Evolutionary conservation across 2,329 filamentous ascomycete genomes (phyloP), one percentile per base, ranked within the genome.

Genomic region (Sporothrix euskadiensis): DNA sequence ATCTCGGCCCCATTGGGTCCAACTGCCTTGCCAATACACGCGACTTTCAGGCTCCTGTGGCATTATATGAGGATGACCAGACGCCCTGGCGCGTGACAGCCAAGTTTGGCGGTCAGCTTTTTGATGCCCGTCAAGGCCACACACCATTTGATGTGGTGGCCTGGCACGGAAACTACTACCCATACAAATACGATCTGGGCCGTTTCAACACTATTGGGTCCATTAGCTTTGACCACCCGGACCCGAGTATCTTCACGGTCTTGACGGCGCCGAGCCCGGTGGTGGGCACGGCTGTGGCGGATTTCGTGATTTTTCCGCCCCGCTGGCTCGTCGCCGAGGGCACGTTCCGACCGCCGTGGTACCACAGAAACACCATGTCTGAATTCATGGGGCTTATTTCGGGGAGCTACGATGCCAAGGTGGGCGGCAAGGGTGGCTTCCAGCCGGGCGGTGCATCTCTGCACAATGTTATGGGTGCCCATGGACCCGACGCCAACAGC

Each of bases 101-200:
- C 80, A 92, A 92, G 80, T 91, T 92, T 78, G 88, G 89, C 78
- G 89, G 91, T 76, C 84, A 85, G 65, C 86, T 93, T 69, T 94
- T 92, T 81, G 82, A 83, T 52, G 89, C 90, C 7, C 84, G 80
- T 59, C 92, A 94, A 81, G 80, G 85, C 12, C 92, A 94, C 80
- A 57, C 89, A 0, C 92, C 92, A 0, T 94, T 94, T 78, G 92
- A 94, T 77, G 88, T 94, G 0, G 92, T 94, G 3, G 91, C 90
- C 3, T 94, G 92, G 92, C 92, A 94, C 79, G 92, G 92, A 56
- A 92, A 89, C 76, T 94, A 94, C 82, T 91, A 91, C 75, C 92
- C 92, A 0, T 93, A 89, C 86, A 94, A 94, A 82, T 94, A 94
- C 83, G 92, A 94, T 77, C 85, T 94, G 0, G 91, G 90, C 41